Percentiles rank a stretch among this genome's conserved stretches.
Evolutionary conservation across 2,329 filamentous ascomycete genomes (phyloP).

Genomic region (Diaporthe caulivora): DNA sequence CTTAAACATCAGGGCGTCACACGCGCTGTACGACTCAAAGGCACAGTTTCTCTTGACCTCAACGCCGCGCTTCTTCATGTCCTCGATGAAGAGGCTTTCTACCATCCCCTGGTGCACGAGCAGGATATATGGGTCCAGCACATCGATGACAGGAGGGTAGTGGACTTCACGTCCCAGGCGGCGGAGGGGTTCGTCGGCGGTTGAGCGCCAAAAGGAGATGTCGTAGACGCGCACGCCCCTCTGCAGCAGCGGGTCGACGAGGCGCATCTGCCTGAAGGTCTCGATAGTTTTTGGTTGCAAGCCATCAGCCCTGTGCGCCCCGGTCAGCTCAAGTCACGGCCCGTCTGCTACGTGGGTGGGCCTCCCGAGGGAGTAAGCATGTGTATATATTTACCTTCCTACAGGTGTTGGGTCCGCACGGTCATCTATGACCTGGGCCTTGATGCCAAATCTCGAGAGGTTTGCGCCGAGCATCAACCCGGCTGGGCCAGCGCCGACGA

Average conservation of each 20-base stretch:
- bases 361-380: background rate
- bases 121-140: constrained; percentile 68
- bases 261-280: constrained; percentile 78
- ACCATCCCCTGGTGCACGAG: constrained; percentile 81
- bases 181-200: constrained; percentile 65
- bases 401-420: constrained; percentile 67
- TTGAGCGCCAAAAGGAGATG: constrained; percentile 77
- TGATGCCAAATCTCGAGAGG: constrained; percentile 71
- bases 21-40: constrained; percentile 68
- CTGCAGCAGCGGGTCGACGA: constrained; percentile 76
- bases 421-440: constrained; percentile 69
- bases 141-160: constrained; percentile 72
- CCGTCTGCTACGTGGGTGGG: background rate
- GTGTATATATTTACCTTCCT: constrained; percentile 39
- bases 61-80: constrained; percentile 73
- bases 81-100: constrained; percentile 77
- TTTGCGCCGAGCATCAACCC: constrained; percentile 62
- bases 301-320: constrained; percentile 70
- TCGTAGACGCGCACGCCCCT: constrained; percentile 79
- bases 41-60: constrained; percentile 73
- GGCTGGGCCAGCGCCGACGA: constrained; percentile 64
- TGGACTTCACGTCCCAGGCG: constrained; percentile 69
- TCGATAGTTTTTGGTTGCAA: constrained; percentile 84
- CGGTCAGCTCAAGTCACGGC: constrained; percentile 40
- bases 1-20: constrained; percentile 52